Conservation (phyloP, 2,329 filamentous ascomycete genomes). For the Scedosporium aurantiacum region DNA sequence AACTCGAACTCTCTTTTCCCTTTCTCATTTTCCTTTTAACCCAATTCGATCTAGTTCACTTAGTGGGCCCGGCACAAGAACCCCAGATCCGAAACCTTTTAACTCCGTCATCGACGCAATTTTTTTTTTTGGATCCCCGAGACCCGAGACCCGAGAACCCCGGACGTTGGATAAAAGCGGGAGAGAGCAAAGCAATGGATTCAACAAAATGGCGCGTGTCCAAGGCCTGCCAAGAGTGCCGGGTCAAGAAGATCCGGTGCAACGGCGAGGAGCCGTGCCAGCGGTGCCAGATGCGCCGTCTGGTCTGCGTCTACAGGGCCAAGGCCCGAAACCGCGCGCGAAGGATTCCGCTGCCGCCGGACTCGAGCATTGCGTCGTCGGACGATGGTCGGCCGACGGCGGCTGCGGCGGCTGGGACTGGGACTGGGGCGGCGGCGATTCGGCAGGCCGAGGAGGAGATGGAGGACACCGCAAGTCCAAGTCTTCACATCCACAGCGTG, state of each 20-base stretch:
- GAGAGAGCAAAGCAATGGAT: slow-evolving; percentile 2
- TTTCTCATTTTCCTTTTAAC: neutral
- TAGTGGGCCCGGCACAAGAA: neutral
- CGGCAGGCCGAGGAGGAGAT: neutral
- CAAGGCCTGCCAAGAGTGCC: slow-evolving; percentile 23
- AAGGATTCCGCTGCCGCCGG: slow-evolving; percentile 11
- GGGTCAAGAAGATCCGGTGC: slow-evolving; percentile 21
- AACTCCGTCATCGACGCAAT: neutral
- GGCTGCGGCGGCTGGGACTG: neutral
- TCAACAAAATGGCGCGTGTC: slow-evolving; percentile 14
- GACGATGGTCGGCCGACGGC: neutral
- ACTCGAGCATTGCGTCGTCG: neutral
- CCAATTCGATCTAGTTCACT: neutral
- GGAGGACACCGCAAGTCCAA: slow-evolving; percentile 8
- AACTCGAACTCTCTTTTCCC: neutral
- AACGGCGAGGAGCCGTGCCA: slow-evolving; percentile 19
- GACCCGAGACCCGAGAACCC: neutral
- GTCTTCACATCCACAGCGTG: slow-evolving; percentile 28
- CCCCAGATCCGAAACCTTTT: neutral
- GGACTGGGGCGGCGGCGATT: neutral
- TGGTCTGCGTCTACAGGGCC: slow-evolving; percentile 19
- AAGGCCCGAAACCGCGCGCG: slow-evolving; percentile 20
- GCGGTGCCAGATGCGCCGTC: slow-evolving; percentile 16
- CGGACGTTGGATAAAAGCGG: neutral
- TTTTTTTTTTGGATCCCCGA: neutral